These are phyloP conservation scores for Arabidopsis thaliana DNA, from an alignment of 345 rosid species.

Conservation along the genomic window TAIR10.1 NC_003074.8:18964001-18964500, in stretches of 20 bases:
- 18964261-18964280: conserved; percentile 86
- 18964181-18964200: conserved; percentile 39
- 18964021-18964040: conserved; percentile 10
- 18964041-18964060: conserved; percentile 35
- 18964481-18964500: conserved; percentile 14
- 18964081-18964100: conserved; percentile 23
- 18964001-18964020: conserved; percentile 55
- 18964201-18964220: conserved; percentile 51
- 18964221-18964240: conserved; percentile 46
- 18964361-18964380: conserved; percentile 44
- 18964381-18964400: conserved; percentile 32
- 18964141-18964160: conserved; percentile 37
- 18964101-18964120: background rate
- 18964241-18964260: conserved; percentile 36
- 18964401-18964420: conserved; percentile 37
- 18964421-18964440: conserved; percentile 36
- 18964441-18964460: conserved; percentile 36
- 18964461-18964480: conserved; percentile 33
- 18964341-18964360: conserved; percentile 28
- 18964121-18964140: background rate
- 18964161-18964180: conserved; percentile 38
- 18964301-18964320: conserved; percentile 28
- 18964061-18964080: conserved; percentile 46
- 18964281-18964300: conserved; percentile 47
- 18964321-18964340: background rate